Conservation (phyloP, 2,329 filamentous ascomycete species). For the Sporothrix globosa region DNA sequence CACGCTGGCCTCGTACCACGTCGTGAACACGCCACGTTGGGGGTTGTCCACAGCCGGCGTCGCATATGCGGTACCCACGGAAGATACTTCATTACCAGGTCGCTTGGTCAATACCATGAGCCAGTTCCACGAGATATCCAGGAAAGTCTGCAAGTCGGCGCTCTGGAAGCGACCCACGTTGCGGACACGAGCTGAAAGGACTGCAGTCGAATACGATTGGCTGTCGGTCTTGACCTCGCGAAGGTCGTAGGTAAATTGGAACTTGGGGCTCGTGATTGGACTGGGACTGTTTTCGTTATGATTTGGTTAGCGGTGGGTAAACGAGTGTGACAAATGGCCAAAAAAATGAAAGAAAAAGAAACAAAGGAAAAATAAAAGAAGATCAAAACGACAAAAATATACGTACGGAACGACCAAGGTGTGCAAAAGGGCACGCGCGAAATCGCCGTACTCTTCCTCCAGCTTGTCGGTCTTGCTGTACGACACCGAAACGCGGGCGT, state of each 20-base stretch:
- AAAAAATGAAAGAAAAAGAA: too few species aligned
- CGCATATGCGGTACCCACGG: constrained; percentile 25
- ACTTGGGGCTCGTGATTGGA: constrained; percentile 24
- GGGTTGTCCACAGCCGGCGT: constrained; percentile 32
- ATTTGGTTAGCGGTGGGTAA: neutral
- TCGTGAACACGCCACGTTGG: constrained; percentile 35
- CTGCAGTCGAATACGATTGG: constrained; percentile 25
- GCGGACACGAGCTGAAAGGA: constrained; percentile 34
- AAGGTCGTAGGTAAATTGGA: constrained; percentile 34
- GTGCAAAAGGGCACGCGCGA: constrained; percentile 39
- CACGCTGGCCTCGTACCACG: constrained; percentile 43
- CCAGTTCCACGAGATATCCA: constrained; percentile 37
- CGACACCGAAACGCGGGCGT: constrained; percentile 39
- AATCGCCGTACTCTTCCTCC: constrained; percentile 37
- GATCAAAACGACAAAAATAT: neutral
- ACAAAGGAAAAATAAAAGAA: neutral
- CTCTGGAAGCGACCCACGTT: constrained; percentile 34
- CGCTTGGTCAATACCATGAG: constrained; percentile 35
- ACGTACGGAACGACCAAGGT: constrained; percentile 39
- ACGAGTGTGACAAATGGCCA: neutral
- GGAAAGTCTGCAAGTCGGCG: constrained; percentile 34
- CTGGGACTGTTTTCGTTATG: constrained; percentile 13
- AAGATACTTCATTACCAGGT: neutral
- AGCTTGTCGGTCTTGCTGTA: constrained; percentile 36
- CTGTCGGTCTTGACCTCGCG: neutral